Base-by-base conservation (phyloP, 179 eudicot genomes). In the Sideroxylon spinosum region DNA sequence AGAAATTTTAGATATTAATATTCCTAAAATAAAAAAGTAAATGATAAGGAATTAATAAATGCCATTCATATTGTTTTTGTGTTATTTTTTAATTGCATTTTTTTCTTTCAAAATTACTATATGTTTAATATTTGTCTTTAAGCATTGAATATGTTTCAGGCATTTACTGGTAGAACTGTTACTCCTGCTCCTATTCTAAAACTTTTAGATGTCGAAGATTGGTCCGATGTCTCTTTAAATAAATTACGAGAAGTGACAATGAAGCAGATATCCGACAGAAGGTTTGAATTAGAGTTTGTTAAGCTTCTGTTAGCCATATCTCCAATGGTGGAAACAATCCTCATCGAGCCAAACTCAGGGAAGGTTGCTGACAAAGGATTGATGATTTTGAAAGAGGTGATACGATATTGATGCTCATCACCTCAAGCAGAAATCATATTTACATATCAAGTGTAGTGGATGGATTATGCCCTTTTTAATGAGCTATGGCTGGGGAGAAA, bases 231-330 rank as follows among this genome's bases (percentile, higher is more conserved):
- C 7, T 71, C 37, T 71, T 4, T 62, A 9, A 75, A 63, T 23
- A 44, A 32, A 63, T 70, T 75, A 12, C 78, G 25, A 17, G 19
- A 75, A 25, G 44, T 63, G 26, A 4, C 9, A 8, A 46, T 75
- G 59, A 1, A 2, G 4, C 10, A 7, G 17, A 14, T 63, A 44
- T 22, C 23, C 46, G 78, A 46, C 4, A 7, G 19, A 9, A n/a
- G n/a, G 22, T 46, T 46, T 14, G 78, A 75, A 14, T 61, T 75
- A 29, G n/a, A 11, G 29, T 63, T 75, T 48, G 48, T 75, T 22
- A 14, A 23, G 37, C 67, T 63, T 22, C 11, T 75, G 22, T 62
- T 75, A 62, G 52, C 69, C 25, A 75, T 44, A 44, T 75, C 69
- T 5, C 69, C 57, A 3, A 14, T 62, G 57, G 23, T 75, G 11